Percentiles rank a stretch among this genome's conserved stretches.
These are phyloP conservation scores for Thermomucor indicae-seudaticae DNA, from an alignment of 371 early-diverging fungal genomes.

Conservation along the genomic window DNA sequence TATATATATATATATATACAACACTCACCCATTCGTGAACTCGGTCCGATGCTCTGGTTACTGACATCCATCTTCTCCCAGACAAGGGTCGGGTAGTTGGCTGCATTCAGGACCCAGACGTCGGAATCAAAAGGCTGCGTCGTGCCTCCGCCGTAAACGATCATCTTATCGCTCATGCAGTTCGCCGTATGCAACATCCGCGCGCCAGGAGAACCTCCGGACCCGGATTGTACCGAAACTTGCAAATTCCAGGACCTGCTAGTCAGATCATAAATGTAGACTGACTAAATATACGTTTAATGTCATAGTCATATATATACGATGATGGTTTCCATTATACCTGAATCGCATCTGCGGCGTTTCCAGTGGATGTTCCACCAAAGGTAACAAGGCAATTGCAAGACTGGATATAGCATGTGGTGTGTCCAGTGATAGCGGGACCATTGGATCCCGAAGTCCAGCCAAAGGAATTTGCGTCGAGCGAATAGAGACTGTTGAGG, in stretches of 20 bases:
- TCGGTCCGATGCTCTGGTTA: slow-evolving; percentile 28
- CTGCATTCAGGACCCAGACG: slow-evolving; percentile 42
- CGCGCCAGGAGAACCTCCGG: slow-evolving; percentile 26
- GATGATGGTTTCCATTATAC: slow-evolving; percentile 5
- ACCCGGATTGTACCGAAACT: slow-evolving; percentile 9
- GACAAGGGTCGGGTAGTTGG: slow-evolving; percentile 27
- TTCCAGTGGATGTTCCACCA: slow-evolving; percentile 46
- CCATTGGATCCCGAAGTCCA: slow-evolving; percentile 41
- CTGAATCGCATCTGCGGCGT: slow-evolving; percentile 27
- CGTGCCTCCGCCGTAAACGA: slow-evolving; percentile 46
- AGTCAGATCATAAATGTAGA: slow-evolving; percentile 24
- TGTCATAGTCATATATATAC: not conserved
- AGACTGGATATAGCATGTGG: slow-evolving; percentile 35
- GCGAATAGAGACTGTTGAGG: slow-evolving; percentile 29
- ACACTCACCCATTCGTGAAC: slow-evolving; percentile 45
- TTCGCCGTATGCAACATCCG: slow-evolving; percentile 40
- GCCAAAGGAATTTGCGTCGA: slow-evolving; percentile 36
- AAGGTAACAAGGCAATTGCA: slow-evolving; percentile 43
- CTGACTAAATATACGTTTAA: not conserved
- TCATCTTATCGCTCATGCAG: slow-evolving; percentile 36
- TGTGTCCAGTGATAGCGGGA: slow-evolving; percentile 34
- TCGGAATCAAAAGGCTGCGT: slow-evolving; percentile 33
- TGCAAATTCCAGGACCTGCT: slow-evolving; percentile 37
- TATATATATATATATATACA: no score
- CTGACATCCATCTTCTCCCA: slow-evolving; percentile 24